A percentile compares a stretch with the other conserved stretches of the same genome.
Evolutionary conservation across 345 rosid genomes (phyloP).

Genomic region (Eutrema heterophyllum): DNA sequence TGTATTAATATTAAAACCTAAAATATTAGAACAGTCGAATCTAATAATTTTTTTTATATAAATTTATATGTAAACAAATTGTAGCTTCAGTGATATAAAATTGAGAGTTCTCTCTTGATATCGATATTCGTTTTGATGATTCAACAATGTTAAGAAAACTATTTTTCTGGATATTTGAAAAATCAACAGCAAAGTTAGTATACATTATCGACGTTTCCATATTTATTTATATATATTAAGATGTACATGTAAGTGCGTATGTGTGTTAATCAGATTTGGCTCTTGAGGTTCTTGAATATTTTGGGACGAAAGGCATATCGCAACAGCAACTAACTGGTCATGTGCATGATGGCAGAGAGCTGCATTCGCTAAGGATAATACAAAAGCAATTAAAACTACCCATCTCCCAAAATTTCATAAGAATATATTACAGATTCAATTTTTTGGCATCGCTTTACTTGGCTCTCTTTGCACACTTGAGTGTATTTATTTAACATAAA

Average conservation of each 20-base stretch:
- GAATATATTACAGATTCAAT: neutral
- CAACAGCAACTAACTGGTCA: constrained; percentile 4
- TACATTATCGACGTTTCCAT: too few species aligned
- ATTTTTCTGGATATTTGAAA: too few species aligned
- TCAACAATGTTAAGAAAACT: too few species aligned
- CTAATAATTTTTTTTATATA: neutral
- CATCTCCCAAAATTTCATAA: neutral
- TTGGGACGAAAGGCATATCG: neutral
- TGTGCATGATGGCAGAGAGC: constrained; percentile 19
- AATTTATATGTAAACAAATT: neutral
- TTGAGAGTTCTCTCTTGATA: too few species aligned
- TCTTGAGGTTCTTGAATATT: neutral
- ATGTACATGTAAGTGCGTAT: neutral
- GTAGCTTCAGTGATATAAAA: too few species aligned
- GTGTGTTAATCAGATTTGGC: neutral
- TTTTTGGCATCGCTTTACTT: neutral
- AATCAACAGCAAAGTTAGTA: too few species aligned
- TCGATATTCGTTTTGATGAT: too few species aligned
- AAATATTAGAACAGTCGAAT: too few species aligned
- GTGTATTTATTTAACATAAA: neutral
- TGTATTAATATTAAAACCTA: too few species aligned
- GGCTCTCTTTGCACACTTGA: neutral
- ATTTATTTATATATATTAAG: neutral
- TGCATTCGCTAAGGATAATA: neutral
- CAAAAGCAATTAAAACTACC: neutral